A percentile compares a stretch with the other conserved stretches of the same genome.
phyloP scores from a whole-genome alignment of 495 filamentous ascomycete species.

The Massariosphaeria phaeospora region DNA sequence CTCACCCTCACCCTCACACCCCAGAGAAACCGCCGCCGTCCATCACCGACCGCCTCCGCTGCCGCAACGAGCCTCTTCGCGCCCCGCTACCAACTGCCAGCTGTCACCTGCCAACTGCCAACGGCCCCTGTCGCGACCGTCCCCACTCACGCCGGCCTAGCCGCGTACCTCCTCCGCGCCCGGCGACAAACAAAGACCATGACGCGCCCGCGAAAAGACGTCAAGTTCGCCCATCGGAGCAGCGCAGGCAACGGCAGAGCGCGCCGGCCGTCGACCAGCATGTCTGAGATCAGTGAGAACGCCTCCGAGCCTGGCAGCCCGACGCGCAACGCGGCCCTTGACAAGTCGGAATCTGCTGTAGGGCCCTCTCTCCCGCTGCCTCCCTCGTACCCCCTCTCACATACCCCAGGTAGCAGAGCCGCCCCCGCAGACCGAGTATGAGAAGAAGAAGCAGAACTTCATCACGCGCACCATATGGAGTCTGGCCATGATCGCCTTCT shows the following conservation, averaged over 20 bases:
- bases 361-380: conserved; percentile 8
- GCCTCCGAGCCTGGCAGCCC: conserved; percentile 58
- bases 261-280: conserved; percentile 57
- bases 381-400: neutral
- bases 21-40: neutral
- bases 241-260: conserved; percentile 49
- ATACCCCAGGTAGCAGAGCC: conserved; percentile 8
- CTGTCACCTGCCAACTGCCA: neutral
- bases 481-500: conserved; percentile 90
- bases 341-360: conserved; percentile 42
- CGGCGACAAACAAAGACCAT: conserved; percentile 40
- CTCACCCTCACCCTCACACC: neutral
- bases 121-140: neutral
- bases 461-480: conserved; percentile 97
- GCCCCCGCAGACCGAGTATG: conserved; percentile 61
- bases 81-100: neutral
- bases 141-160: neutral
- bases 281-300: conserved; percentile 77
- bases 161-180: neutral
- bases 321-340: conserved; percentile 46
- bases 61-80: neutral
- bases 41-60: neutral
- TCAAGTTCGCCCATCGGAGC: conserved; percentile 71
- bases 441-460: conserved; percentile 98
- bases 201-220: conserved; percentile 72